Evolutionary conservation across 139 green algal species (phyloP).

Genomic region (Desmodesmus armatus): DNA sequence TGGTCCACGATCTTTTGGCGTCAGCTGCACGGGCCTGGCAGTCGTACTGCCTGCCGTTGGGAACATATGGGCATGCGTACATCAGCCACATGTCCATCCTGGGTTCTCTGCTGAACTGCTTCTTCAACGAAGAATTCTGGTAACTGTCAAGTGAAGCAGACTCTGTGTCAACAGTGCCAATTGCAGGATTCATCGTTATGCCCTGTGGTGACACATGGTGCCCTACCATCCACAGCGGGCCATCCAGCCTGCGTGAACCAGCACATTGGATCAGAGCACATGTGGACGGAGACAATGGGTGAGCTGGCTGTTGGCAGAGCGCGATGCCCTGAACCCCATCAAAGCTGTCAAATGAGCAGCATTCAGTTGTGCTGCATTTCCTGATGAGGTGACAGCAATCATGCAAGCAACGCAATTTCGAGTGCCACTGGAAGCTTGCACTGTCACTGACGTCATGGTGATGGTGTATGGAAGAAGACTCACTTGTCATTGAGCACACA

Average conservation of each 20-base stretch:
- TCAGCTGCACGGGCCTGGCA: background rate
- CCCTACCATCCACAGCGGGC: slow-evolving; percentile 26
- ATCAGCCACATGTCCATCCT: slow-evolving; percentile 33
- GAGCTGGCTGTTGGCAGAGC: background rate
- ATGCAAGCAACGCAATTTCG: no score
- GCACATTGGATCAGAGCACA: background rate
- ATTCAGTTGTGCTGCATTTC: background rate
- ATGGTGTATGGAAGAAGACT: no score
- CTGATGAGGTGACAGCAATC: no score
- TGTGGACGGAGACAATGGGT: background rate
- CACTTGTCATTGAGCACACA: slow-evolving; percentile 30
- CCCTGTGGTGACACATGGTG: slow-evolving; percentile 2
- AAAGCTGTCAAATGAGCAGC: background rate
- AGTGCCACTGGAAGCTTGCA: no score
- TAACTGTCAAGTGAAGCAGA: background rate
- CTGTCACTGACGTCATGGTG: no score
- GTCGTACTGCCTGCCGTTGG: background rate
- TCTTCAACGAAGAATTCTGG: background rate
- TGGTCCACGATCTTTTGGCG: background rate
- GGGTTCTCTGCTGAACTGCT: background rate
- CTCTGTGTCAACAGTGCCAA: background rate
- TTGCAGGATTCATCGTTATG: background rate
- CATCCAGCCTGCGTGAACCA: slow-evolving; percentile 10
- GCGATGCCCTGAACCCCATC: background rate
- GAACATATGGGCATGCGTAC: slow-evolving; percentile 27